Evolutionary conservation across 805 yeast species (phyloP), one percentile per base, ranked within the genome.

Genomic region (Lipomyces starkeyi): DNA sequence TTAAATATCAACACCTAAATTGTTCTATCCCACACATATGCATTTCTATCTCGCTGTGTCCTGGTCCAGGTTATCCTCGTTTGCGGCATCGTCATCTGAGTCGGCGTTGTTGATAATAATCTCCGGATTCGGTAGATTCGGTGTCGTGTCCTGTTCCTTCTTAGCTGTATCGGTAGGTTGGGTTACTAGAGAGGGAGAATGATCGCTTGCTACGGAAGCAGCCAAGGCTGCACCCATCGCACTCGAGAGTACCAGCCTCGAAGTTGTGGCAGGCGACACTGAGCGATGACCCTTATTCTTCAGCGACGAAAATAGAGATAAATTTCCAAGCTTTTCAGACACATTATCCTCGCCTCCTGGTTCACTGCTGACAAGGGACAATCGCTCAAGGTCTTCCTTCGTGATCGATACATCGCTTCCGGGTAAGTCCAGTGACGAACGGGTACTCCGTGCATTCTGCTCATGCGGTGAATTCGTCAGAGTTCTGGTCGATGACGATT

Each of bases 161-260:
- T 56, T n/a, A 56, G 37, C 20, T 8, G 27, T 20, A 20, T 27
- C 17, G 32, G n/a, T 9, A 14, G n/a, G 5, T 20, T 56, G 32
- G 37, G 13, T 29, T 22, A 8, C 59, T 14, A 11, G 59, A 5
- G n/a, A 1, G 37, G 20, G 14, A 1, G 11, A 9, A 11, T 53
- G 67, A 2, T 57, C 66, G 11, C 63, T 55, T 14, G 65, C 63
- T 25, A 61, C 67, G 29, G 49, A 43, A 6, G 49, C 49, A 11
- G 67, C 67, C 25, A 55, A 70, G 13, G 67, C 67, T 14, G 67
- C 67, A 6, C 64, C 68, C 49, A 63, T 64, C 17, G 68, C 67
- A 22, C 67, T 61, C 22, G 67, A 64, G n/a, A 64, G 14, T 20
- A 61, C 57, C 20, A 63, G 29, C 13, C 57, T 34, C 8, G 65